Evolutionary conservation across 2,329 filamentous ascomycete genomes (phyloP), one percentile per base, ranked within the genome.

Genomic region (Fusarium drepaniforme): DNA sequence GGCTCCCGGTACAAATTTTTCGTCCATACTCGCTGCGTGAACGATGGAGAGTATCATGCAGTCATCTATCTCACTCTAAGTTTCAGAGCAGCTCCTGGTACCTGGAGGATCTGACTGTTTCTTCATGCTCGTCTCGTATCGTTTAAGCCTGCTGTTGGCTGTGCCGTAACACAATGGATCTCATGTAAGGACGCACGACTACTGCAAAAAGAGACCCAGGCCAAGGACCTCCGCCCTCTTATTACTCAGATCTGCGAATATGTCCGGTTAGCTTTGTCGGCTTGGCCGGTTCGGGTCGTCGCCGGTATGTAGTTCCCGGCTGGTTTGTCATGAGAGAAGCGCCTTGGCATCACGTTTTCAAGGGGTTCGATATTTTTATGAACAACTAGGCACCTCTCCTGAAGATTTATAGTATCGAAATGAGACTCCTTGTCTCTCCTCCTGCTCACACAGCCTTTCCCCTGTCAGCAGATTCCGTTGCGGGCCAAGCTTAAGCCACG

Each of bases 221-320:
- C 57, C 44, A 53, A 69, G 67, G 70, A 44, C 28, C 67, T 68
- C 61, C 64, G 51, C 58, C 53, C 60, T 68, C 33, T 60, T 58
- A 33, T 35, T 35, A 33, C 49, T n/a, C 44, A 67, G 56, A 68
- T 60, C 67, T 67, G 53, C 62, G 71, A 66, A 72, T 33, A 56
- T 71, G 59, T 58, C 66, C 66, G 62, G 28, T 49, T 64, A 60
- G 66, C 51, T 35, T 59, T 65, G 70, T 72, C 68, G 70, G 64
- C 62, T 73, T 76, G 65, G 67, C 67, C 72, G 64, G 77, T 73
- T 64, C 42, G 64, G 72, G 63, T 69, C 33, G 56, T 67, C 60
- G 42, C 61, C 61, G 28, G 63, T 46, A 59, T 70, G 18, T 64
- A 23, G 49, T 72, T n/a, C 68, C 70, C 59, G 62, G 64, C 46